These are phyloP conservation scores for Coemansia sp. DNA, from an alignment of 192 early-diverging fungal species.

Conservation along the genomic window DNA sequence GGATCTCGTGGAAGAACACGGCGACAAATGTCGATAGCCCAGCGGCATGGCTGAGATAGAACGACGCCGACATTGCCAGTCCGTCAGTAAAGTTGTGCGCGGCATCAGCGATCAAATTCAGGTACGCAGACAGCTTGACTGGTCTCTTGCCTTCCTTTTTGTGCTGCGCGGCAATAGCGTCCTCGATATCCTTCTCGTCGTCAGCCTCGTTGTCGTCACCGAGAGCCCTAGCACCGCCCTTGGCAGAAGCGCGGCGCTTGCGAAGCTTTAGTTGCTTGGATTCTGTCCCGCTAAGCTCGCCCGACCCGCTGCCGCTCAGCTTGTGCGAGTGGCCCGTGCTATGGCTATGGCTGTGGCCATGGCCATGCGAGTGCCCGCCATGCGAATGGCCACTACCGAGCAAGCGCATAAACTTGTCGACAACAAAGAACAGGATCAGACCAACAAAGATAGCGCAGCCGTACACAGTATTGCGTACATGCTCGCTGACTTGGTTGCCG, in stretches of 20 bases:
- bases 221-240: constrained; percentile 2
- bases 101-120: constrained; percentile 82
- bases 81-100: constrained; percentile 89
- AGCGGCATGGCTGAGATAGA: constrained; percentile 76
- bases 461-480: constrained; percentile 60
- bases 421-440: constrained; percentile 73
- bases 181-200: constrained; percentile 45
- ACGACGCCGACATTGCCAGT: constrained; percentile 80
- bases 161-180: constrained; percentile 2
- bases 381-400: constrained; percentile 64
- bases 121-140: constrained; percentile 72
- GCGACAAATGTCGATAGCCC: constrained; percentile 86
- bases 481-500: constrained; percentile 53
- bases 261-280: constrained; percentile 27
- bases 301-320: constrained; percentile 19
- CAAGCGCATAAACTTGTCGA: constrained; percentile 85
- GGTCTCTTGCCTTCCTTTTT: constrained; percentile 22
- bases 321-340: constrained; percentile 29
- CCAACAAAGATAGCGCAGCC: constrained; percentile 78
- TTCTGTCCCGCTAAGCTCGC: constrained; percentile 23
- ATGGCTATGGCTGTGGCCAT: constrained; percentile 53
- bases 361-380: constrained; percentile 57
- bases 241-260: constrained; percentile 25
- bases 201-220: constrained; percentile 45
- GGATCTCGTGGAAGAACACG: constrained; percentile 89